These are phyloP conservation scores for Dimargaris xerosporica DNA, from an alignment of 192 early-diverging fungal species.

Conservation along the genomic window DNA sequence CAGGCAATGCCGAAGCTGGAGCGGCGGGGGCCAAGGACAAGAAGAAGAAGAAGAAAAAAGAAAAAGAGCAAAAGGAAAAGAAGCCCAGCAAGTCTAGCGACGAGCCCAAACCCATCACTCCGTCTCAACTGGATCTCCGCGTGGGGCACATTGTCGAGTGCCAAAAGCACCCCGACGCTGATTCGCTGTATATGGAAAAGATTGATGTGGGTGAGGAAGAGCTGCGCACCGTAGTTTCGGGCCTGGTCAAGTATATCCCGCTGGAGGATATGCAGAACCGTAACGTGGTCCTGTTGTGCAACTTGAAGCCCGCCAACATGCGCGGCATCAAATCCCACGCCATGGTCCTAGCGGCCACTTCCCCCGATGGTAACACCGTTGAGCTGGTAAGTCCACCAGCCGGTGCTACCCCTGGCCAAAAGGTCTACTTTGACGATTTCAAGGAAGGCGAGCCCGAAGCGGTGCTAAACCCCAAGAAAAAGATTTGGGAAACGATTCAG, in stretches of 20 bases:
- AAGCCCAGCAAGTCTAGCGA: conserved; percentile 20
- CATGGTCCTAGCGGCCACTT: conserved; percentile 90
- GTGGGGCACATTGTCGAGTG: conserved; percentile 77
- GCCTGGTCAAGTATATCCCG: conserved; percentile 82
- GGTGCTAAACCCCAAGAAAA: conserved; percentile 94
- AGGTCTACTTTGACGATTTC: conserved; percentile 80
- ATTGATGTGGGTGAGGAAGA: conserved; percentile 80
- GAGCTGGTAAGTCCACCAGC: conserved; percentile 84
- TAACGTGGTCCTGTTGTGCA: conserved; percentile 62
- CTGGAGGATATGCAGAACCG: conserved; percentile 74
- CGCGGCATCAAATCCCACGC: conserved; percentile 87
- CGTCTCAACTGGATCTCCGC: conserved; percentile 81
- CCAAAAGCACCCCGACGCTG: conserved; percentile 87
- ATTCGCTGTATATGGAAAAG: conserved; percentile 89
- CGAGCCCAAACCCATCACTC: conserved; percentile 29
- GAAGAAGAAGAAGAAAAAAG: conserved; percentile 27
- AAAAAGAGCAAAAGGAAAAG: conserved; percentile 41
- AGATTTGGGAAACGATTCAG: conserved; percentile 94
- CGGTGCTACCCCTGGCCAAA: conserved; percentile 74
- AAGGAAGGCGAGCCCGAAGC: conserved; percentile 73
- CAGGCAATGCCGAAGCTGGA: conserved; percentile 17
- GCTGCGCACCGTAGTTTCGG: conserved; percentile 79
- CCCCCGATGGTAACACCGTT: conserved; percentile 65
- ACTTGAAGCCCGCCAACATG: conserved; percentile 90
- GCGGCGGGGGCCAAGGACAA: conserved; percentile 17